Percentiles rank a stretch among this genome's conserved stretches.
phyloP scores from a whole-genome alignment of 2,329 filamentous ascomycete genomes.

The Cladorrhinum sp. region DNA sequence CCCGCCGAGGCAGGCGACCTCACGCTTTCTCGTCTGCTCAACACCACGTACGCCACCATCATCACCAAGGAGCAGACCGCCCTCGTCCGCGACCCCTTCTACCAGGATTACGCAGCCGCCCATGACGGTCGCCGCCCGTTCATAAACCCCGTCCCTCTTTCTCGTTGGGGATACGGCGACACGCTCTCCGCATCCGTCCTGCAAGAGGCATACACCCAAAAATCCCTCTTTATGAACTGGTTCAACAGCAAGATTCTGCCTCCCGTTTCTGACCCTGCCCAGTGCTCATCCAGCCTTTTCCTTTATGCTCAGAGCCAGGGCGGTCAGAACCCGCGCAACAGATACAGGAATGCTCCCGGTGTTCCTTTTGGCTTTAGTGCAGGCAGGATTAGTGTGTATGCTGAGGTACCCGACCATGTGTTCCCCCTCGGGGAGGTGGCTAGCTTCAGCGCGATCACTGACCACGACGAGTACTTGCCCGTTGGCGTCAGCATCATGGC shows the following conservation, averaged over 20 bases:
- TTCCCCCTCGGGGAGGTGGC: slow-evolving; percentile 42
- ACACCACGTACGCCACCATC: slow-evolving; percentile 35
- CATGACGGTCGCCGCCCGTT: slow-evolving; percentile 37
- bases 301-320: slow-evolving; percentile 42
- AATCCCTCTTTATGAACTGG: slow-evolving; percentile 46
- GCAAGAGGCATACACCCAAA: slow-evolving; percentile 45
- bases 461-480: slow-evolving; percentile 49
- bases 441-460: slow-evolving; percentile 37
- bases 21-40: slow-evolving; percentile 29
- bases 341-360: slow-evolving; percentile 39
- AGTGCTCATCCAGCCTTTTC: slow-evolving; percentile 48
- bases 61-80: slow-evolving; percentile 38
- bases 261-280: slow-evolving; percentile 34
- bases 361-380: slow-evolving; percentile 46
- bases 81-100: slow-evolving; percentile 39
- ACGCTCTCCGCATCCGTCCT: slow-evolving; percentile 25
- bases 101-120: slow-evolving; percentile 37
- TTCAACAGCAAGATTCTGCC: slow-evolving; percentile 45
- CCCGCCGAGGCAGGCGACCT: slow-evolving; percentile 22
- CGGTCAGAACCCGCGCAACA: slow-evolving; percentile 32
- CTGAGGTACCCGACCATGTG: slow-evolving; percentile 41
- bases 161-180: slow-evolving; percentile 38
- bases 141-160: slow-evolving; percentile 36
- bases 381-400: slow-evolving; percentile 34
- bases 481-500: slow-evolving; percentile 57